Base-by-base conservation (phyloP, 2,329 filamentous ascomycete genomes). In the Hymenoscyphus infarciens region DNA sequence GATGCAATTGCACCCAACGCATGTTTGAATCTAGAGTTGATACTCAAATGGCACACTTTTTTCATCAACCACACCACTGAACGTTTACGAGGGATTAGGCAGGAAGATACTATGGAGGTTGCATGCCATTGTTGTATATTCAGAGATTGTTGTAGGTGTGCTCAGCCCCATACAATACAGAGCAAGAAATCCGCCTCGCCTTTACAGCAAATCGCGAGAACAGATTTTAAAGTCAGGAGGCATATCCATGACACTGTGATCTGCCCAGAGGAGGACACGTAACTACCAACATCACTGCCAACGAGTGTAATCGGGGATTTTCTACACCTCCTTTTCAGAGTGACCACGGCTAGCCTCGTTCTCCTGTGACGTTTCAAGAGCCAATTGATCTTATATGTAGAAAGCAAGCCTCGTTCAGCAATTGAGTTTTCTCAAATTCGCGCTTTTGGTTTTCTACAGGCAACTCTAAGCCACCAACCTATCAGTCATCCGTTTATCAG, bases 1-100 rank as follows among this genome's bases (percentile, higher is more conserved):
- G 45, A 52, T 52, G 45, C 45, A 52, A 52, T 25, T 52, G 19
- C 19, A 52, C 45, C 45, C 45, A 52, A 52, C 19, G 45, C 45
- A 52, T 13, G 19, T 52, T 52, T 22, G 13, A 25, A 52, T 52
- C 10, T 52, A 7, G 42, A 25, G 45, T 22, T 52, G 19, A 52
- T 25, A 22, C n/a, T 13, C 45, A 25, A 22, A 52, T 5, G 42
- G 19, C 19, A 52, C 16, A 19, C 10, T 22, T 52, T 52, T 22
- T 52, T 52, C 45, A 52, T 25, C 19, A 13, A 52, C 11, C 13
- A 25, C 45, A 52, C 19, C 45, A 19, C 45, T n/a, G 13, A 22
- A 22, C 4, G 8, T 38, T 52, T 11, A 52, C 19, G 1, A 52
- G 10, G 10, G 45, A 22, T 25, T 52, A 19, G 45, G 45, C 25